phyloP scores from a whole-genome alignment of 2,329 filamentous ascomycete species.

The Aureobasidium melanogenum region DNA sequence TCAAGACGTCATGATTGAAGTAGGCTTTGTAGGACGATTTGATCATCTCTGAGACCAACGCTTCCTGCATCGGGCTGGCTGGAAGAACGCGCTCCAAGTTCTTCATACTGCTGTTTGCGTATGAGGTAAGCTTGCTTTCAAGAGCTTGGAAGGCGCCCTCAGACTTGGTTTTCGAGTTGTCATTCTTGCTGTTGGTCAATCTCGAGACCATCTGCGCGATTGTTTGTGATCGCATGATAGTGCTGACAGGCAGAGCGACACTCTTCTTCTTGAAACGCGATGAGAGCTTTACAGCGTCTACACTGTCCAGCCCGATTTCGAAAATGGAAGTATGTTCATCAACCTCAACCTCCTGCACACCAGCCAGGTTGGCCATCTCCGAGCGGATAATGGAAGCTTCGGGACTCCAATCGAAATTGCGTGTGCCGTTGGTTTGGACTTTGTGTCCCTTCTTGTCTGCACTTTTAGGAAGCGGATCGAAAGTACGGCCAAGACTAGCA shows the following conservation, averaged over 20 bases:
- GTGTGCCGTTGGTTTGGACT: conserved; percentile 18
- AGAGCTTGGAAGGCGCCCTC: neutral
- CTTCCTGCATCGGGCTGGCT: conserved; percentile 75
- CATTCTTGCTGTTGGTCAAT: conserved; percentile 13
- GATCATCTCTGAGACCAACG: conserved; percentile 75
- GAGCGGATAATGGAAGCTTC: conserved; percentile 46
- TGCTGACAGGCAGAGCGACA: conserved; percentile 58
- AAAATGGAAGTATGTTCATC: conserved; percentile 58
- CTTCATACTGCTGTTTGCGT: conserved; percentile 7
- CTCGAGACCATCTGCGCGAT: conserved; percentile 50
- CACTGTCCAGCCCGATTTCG: conserved; percentile 81
- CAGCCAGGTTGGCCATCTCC: conserved; percentile 56
- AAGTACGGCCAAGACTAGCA: conserved; percentile 14
- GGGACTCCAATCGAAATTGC: conserved; percentile 50
- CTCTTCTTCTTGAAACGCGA: conserved; percentile 56
- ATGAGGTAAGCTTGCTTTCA: neutral
- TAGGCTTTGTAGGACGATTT: conserved; percentile 66
- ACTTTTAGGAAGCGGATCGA: conserved; percentile 13
- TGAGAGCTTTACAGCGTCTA: conserved; percentile 79
- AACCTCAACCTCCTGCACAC: conserved; percentile 43
- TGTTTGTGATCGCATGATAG: conserved; percentile 64
- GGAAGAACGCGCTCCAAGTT: conserved; percentile 55
- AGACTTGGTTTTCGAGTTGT: neutral
- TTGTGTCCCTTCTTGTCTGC: conserved; percentile 1
- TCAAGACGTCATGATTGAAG: conserved; percentile 74